Evolutionary conservation across 164 flowering plant species (phyloP).

Genomic region (Tetracentron sinense): DNA sequence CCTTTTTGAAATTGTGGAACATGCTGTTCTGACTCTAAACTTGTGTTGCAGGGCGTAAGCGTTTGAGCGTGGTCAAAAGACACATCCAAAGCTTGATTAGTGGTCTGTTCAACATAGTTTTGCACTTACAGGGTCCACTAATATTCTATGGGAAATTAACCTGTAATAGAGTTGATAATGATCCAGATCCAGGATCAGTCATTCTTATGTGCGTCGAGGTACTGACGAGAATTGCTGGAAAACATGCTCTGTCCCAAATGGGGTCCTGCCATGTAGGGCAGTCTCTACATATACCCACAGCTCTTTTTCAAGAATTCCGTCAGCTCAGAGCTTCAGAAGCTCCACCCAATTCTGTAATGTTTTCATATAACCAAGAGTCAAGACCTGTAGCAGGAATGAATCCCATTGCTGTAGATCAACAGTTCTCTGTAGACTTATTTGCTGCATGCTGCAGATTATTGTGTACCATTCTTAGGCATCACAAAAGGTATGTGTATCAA

Average conservation of each 20-base stretch:
- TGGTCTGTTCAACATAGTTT: slow-evolving; percentile 59
- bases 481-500: slow-evolving; percentile 42
- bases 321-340: slow-evolving; percentile 28
- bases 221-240: slow-evolving; percentile 61
- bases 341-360: slow-evolving; percentile 15
- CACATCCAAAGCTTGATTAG: slow-evolving; percentile 53
- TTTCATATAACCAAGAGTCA: slow-evolving; percentile 9
- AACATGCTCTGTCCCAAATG: slow-evolving; percentile 51
- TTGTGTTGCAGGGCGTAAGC: slow-evolving; percentile 56
- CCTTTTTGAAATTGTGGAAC: no score
- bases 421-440: slow-evolving; percentile 56
- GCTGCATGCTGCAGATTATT: slow-evolving; percentile 77
- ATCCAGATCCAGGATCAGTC: slow-evolving; percentile 83
- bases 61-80: slow-evolving; percentile 44
- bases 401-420: slow-evolving; percentile 30
- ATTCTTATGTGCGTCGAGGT: slow-evolving; percentile 82
- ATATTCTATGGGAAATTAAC: slow-evolving; percentile 40
- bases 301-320: slow-evolving; percentile 55
- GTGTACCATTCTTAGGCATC: slow-evolving; percentile 69
- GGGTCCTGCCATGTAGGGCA: slow-evolving; percentile 57
- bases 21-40: slow-evolving; percentile 14
- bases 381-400: slow-evolving; percentile 12
- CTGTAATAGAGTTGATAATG: slow-evolving; percentile 4
- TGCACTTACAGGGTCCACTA: slow-evolving; percentile 69
- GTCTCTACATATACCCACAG: slow-evolving; percentile 51